Percentiles rank a stretch among this genome's conserved stretches.
Evolutionary conservation across 208 protist genomes (phyloP).

Genomic region (Acanthamoeba culbertsoni): DNA sequence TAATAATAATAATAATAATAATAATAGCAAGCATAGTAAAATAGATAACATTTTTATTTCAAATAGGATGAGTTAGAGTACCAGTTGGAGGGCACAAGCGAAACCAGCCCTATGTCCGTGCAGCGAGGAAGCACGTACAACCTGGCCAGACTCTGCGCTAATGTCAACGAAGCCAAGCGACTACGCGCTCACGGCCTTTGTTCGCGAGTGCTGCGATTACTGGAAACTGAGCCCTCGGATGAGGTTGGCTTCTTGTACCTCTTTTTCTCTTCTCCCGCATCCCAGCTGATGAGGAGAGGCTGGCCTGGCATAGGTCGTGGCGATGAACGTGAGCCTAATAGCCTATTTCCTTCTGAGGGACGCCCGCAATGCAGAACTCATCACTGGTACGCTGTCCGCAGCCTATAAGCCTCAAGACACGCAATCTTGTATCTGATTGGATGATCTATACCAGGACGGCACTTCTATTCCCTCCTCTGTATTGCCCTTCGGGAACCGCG

Average conservation of each 20-base stretch:
- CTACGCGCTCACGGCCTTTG: background rate
- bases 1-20: too few species aligned
- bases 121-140: slow-evolving; percentile 4
- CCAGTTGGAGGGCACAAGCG: background rate
- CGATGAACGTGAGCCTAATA: background rate
- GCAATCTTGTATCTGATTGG: background rate
- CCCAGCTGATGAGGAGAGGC: background rate
- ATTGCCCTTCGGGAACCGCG: background rate
- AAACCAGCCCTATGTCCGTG: background rate
- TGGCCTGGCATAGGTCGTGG: background rate
- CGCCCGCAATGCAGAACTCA: background rate
- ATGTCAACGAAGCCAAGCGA: background rate
- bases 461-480: background rate
- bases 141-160: background rate
- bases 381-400: background rate
- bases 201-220: background rate
- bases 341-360: background rate
- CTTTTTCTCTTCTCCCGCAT: background rate
- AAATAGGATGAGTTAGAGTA: slow-evolving; percentile 7
- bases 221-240: background rate
- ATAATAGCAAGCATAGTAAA: too few species aligned
- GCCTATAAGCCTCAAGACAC: background rate
- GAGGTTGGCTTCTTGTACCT: background rate
- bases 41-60: too few species aligned
- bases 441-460: background rate